Conservation (phyloP, 371 early-diverging fungal genomes). For the Mortierella sp. region DNA sequence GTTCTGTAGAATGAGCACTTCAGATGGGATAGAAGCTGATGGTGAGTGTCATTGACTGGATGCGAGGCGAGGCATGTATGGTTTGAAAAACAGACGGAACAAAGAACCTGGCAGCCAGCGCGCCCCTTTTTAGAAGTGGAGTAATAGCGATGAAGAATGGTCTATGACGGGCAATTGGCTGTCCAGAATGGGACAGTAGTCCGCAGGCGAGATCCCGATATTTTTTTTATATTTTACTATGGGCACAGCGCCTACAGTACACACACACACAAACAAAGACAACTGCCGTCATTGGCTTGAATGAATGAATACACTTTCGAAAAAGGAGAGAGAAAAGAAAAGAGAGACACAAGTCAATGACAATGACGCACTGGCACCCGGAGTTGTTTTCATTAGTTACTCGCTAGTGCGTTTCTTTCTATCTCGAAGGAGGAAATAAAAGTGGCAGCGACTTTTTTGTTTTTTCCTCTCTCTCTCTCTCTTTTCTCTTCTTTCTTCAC, state of each 20-base stretch:
- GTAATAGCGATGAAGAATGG: too few species aligned
- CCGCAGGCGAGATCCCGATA: constrained; percentile 9
- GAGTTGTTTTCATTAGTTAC: background rate
- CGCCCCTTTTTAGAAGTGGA: too few species aligned
- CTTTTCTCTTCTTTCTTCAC: background rate
- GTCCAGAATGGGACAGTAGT: background rate
- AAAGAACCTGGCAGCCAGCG: too few species aligned
- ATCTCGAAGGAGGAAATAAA: background rate
- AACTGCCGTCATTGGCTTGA: background rate
- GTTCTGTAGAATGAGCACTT: background rate
- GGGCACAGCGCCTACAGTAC: background rate
- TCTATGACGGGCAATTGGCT: background rate
- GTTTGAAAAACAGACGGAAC: too few species aligned
- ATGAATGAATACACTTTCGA: background rate
- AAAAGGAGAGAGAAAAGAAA: too few species aligned
- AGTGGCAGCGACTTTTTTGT: background rate
- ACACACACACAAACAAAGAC: background rate
- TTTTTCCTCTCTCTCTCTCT: background rate
- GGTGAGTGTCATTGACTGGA: too few species aligned
- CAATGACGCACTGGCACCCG: constrained; percentile 9
- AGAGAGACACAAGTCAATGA: constrained; percentile 2
- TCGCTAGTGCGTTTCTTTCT: background rate
- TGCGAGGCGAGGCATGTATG: too few species aligned
- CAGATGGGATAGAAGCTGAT: too few species aligned
- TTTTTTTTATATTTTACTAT: background rate